Evolutionary conservation across 1,284 basidiomycete genomes (phyloP), one percentile per base, ranked within the genome.

Genomic region (Sanguinoderma infundibulare): DNA sequence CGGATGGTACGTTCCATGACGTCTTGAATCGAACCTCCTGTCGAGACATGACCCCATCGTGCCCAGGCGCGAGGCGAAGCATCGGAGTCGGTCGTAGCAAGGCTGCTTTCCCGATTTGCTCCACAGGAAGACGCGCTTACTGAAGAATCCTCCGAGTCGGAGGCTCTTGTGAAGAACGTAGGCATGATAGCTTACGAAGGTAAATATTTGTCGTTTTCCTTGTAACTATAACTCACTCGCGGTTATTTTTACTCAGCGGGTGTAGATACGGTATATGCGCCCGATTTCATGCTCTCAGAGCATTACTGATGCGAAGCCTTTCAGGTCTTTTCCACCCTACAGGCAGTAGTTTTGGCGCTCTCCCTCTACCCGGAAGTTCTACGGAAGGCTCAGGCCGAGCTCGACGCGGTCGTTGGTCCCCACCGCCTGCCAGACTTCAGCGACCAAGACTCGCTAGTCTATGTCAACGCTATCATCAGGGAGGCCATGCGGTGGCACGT

Each of bases 351-450:
- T 47, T 59, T 71, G 6, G 65, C 66, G 12, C 57, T 68, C 49
- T 44, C 65, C 10, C 59, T 67, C 2, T 44, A 67, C 49, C 72
- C 72, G 4, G 66, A 69, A 6, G 67, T 70, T 6, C 26, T 42
- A 60, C 46, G 46, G n/a, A 67, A 64, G 39, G 69, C 70, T 1
- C 75, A 76, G 32, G 57, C 61, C 1, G 73, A 77, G 55, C 58
- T 75, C 6, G 74, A 75, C 39, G 22, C 50, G 0, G 60, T 69
- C 5, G 59, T 70, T 1, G 67, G 69, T 2, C 35, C 55, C 1
- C 34, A 59, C n/a, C 60, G 68, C 17, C 51, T 69, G 7, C 67
- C 66, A 1, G 58, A 64, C 20, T 71, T 71, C 40, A 36, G 39
- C 14, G 68, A 70, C 36, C 49, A 32, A 2, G 46, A 51, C 0